phyloP scores from a whole-genome alignment of 2,329 filamentous ascomycete genomes.

The Acrocalymma vagum region DNA sequence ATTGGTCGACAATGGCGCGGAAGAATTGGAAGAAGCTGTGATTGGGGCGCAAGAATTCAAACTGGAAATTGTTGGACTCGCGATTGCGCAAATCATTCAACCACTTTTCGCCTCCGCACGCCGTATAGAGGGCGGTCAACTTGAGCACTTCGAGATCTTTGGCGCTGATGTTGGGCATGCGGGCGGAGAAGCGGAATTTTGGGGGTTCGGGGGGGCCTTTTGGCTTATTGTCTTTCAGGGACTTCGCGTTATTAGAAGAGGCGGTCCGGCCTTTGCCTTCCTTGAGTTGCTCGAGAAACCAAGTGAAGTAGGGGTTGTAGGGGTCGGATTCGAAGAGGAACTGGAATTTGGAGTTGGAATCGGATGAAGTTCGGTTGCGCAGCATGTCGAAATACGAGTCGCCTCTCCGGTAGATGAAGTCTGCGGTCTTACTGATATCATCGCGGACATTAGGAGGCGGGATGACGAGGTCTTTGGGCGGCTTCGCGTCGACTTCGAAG shows the following conservation, averaged over 20 bases:
- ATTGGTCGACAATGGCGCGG: conserved; percentile 90
- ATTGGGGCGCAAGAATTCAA: conserved; percentile 93
- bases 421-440: conserved; percentile 92
- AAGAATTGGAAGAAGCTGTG: conserved; percentile 98
- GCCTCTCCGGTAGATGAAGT: conserved; percentile 79
- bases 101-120: conserved; percentile 90
- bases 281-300: conserved; percentile 87
- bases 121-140: conserved; percentile 89
- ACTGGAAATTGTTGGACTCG: conserved; percentile 90
- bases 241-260: conserved; percentile 17
- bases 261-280: conserved; percentile 83
- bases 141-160: conserved; percentile 81
- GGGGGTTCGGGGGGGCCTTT: conserved; percentile 85
- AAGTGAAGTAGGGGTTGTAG: conserved; percentile 88
- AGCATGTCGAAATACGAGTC: conserved; percentile 81
- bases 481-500: conserved; percentile 59
- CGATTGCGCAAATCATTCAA: conserved; percentile 89
- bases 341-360: conserved; percentile 89
- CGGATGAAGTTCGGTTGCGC: conserved; percentile 81
- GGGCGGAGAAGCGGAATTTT: conserved; percentile 91
- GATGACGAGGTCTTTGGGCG: conserved; percentile 83
- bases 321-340: conserved; percentile 83
- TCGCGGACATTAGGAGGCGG: conserved; percentile 85
- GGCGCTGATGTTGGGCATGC: conserved; percentile 96
- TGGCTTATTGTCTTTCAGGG: conserved; percentile 66